phyloP scores from a whole-genome alignment of 129 eudicot species.

The Tagetes patula region DNA sequence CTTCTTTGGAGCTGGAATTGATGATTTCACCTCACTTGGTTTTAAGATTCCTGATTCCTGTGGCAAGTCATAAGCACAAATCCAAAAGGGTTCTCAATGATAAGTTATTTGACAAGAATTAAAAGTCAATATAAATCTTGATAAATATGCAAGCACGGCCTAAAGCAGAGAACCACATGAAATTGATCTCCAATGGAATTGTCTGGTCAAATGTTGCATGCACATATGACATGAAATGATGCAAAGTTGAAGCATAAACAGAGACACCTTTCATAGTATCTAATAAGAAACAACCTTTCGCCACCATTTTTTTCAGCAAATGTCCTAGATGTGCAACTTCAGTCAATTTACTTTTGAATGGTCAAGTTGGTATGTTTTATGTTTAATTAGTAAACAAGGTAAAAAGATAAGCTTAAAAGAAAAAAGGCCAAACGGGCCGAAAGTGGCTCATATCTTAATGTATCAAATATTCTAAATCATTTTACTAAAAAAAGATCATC shows the following conservation, averaged over 20 bases:
- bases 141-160: constrained; percentile 16
- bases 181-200: constrained; percentile 1
- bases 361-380: background rate
- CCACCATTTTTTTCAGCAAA: background rate
- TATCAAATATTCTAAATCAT: background rate
- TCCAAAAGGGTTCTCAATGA: constrained; percentile 30
- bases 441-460: background rate
- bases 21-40: constrained; percentile 44
- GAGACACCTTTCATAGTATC: background rate
- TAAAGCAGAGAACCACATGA: constrained; percentile 1
- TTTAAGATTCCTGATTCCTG: constrained; percentile 56
- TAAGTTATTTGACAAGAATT: constrained; percentile 21
- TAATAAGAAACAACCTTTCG: background rate
- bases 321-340: background rate
- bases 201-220: constrained; percentile 7
- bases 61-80: constrained; percentile 41
- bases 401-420: background rate
- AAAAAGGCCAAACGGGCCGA: background rate
- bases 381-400: background rate
- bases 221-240: constrained; percentile 3
- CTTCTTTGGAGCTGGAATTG: constrained; percentile 50
- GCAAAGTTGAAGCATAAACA: background rate
- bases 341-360: background rate
- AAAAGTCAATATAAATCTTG: constrained; percentile 11
- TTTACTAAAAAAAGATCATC: background rate